These are phyloP conservation scores for Rhizopogon roseolus DNA, from an alignment of 768 basidiomycete species.

Conservation along the genomic window DNA sequence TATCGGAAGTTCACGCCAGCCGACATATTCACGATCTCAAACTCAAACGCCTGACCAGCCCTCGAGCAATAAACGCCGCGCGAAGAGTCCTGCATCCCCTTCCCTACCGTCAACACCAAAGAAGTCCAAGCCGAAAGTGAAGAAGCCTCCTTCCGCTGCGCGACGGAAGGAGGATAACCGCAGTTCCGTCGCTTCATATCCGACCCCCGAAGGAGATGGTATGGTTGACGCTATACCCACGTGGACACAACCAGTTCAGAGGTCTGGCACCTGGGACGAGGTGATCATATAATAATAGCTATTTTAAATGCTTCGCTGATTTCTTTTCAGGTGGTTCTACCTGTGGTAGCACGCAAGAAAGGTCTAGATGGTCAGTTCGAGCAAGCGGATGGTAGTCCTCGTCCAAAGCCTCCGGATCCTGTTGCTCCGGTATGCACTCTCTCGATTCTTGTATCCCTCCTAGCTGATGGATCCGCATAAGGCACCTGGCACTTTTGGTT, in stretches of 20 bases:
- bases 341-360: conserved; percentile 80
- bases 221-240: conserved; percentile 74
- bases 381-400: conserved; percentile 63
- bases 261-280: conserved; percentile 81
- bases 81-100: conserved; percentile 43
- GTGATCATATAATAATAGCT: conserved; percentile 32
- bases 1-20: conserved; percentile 20
- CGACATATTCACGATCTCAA: conserved; percentile 20
- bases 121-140: conserved; percentile 32
- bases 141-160: conserved; percentile 24
- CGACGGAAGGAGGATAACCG: conserved; percentile 42
- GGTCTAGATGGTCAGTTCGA: conserved; percentile 71
- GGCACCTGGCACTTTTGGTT: conserved; percentile 85
- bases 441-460: not conserved
- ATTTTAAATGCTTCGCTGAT: conserved; percentile 5
- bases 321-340: conserved; percentile 63
- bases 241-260: conserved; percentile 72
- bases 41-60: conserved; percentile 23
- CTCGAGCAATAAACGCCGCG: conserved; percentile 32
- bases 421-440: not conserved
- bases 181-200: conserved; percentile 65
- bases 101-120: conserved; percentile 35
- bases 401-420: conserved; percentile 38
- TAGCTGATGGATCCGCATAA: conserved; percentile 20
- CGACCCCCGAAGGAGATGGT: conserved; percentile 50